Conservation (phyloP, 768 basidiomycete genomes). For the Amanita muscaria region DNA sequence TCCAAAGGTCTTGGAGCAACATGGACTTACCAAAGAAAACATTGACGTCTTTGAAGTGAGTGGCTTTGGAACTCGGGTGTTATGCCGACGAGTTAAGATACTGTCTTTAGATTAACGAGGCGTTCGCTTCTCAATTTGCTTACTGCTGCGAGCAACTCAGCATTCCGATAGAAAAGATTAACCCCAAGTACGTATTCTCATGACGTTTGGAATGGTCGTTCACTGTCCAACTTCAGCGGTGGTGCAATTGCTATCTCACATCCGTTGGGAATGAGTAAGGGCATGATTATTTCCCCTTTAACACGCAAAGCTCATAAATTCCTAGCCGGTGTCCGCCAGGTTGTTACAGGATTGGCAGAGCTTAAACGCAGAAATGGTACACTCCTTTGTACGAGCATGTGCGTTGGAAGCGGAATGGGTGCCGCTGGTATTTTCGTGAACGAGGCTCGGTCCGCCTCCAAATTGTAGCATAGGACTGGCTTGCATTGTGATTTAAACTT, state of each 20-base stretch:
- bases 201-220: neutral
- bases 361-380: conserved; percentile 59
- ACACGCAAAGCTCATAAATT: conserved; percentile 10
- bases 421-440: conserved; percentile 77
- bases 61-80: neutral
- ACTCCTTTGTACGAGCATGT: conserved; percentile 73
- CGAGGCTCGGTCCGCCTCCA: conserved; percentile 29
- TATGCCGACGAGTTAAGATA: neutral
- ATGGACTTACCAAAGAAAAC: conserved; percentile 61
- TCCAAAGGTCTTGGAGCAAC: conserved; percentile 53
- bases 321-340: conserved; percentile 76
- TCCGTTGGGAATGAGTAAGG: conserved; percentile 77
- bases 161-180: conserved; percentile 74
- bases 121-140: conserved; percentile 91
- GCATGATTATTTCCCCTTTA: neutral
- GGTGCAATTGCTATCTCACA: conserved; percentile 81
- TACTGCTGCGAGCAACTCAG: conserved; percentile 79
- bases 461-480: neutral
- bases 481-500: neutral
- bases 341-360: conserved; percentile 82
- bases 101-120: conserved; percentile 66
- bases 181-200: conserved; percentile 56
- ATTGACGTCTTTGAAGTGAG: conserved; percentile 69
- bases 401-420: conserved; percentile 83
- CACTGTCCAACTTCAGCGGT: conserved; percentile 39